Conservation (phyloP, 2,329 filamentous ascomycete species). For the Colletotrichum horii region DNA sequence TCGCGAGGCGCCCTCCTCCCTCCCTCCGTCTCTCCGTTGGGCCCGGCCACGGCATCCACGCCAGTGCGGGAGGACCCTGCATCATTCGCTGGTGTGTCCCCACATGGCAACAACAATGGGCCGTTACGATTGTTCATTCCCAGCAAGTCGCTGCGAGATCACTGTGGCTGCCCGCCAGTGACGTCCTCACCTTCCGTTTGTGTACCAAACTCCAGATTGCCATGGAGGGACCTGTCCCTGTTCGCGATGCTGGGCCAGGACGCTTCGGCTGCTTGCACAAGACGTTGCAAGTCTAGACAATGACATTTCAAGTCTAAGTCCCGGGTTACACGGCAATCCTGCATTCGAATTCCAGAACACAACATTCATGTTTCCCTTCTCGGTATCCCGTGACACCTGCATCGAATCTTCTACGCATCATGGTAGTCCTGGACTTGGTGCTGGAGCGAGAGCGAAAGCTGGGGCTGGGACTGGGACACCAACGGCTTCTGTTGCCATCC, state of each 20-base stretch:
- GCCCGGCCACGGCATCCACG: not conserved
- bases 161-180: not conserved
- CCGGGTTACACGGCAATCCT: not conserved
- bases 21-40: not conserved
- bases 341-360: not conserved
- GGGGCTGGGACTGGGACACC: not conserved
- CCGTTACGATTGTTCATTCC: not conserved
- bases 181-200: not conserved
- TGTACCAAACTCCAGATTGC: not conserved
- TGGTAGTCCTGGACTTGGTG: not conserved
- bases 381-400: not conserved
- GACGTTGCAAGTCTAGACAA: not conserved
- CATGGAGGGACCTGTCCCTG: not conserved
- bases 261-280: not conserved
- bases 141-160: not conserved
- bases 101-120: not conserved
- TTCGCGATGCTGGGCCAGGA: not conserved
- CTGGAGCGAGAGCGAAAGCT: not conserved
- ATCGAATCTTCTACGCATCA: not conserved
- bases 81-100: not conserved
- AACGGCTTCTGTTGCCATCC: not conserved
- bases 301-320: not conserved
- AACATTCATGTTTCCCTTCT: not conserved
- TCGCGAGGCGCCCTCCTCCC: not conserved
- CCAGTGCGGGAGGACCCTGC: conserved; percentile 5